These are phyloP conservation scores for Kalmusia sp. DNA, from an alignment of 2,329 filamentous ascomycete species.

Conservation along the genomic window DNA sequence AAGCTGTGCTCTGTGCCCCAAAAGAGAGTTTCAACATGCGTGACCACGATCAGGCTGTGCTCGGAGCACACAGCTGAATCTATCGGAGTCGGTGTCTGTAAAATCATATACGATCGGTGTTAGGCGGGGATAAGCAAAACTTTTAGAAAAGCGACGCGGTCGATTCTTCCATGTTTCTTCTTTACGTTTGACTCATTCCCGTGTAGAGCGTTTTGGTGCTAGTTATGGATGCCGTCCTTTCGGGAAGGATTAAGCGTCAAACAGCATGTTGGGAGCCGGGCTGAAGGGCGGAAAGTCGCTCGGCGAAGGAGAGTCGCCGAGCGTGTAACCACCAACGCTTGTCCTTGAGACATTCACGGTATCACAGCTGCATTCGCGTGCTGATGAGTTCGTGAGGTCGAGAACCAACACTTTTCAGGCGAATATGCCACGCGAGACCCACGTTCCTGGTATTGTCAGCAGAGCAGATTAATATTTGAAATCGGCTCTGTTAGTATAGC, in stretches of 20 bases:
- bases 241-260: neutral
- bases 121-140: conserved; percentile 1
- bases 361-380: neutral
- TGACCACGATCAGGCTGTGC: neutral
- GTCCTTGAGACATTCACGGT: neutral
- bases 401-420: neutral
- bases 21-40: neutral
- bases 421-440: neutral
- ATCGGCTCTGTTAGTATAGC: conserved; percentile 1
- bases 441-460: neutral
- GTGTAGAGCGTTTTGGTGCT: conserved; percentile 5
- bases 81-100: neutral
- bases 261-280: neutral
- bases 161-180: neutral
- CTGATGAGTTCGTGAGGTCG: neutral
- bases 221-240: neutral
- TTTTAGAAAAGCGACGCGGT: neutral
- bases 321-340: neutral
- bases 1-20: neutral
- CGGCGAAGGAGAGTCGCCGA: neutral
- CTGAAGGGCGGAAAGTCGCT: neutral
- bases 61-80: neutral
- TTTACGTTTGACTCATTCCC: neutral
- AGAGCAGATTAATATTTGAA: neutral
- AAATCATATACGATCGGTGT: neutral